Percentiles rank a stretch among this genome's conserved stretches.
Conservation (phyloP, 805 yeast genomes). For the Kockiozyma suomiensis region DNA sequence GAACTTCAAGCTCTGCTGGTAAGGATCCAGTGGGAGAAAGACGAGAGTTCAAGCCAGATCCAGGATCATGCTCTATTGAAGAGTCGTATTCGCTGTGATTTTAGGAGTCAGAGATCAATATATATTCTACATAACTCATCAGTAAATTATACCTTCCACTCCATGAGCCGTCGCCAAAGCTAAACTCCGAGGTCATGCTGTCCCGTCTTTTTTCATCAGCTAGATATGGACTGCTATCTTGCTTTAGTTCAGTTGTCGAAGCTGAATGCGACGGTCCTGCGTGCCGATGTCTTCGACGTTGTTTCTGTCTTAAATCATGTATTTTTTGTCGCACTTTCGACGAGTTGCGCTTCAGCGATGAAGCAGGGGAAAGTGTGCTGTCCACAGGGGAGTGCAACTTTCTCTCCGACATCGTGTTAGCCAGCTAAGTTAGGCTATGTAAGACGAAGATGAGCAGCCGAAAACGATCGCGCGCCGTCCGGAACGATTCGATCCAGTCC, state of each 20-base stretch:
- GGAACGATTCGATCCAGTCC: not conserved
- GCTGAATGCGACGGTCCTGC: not conserved
- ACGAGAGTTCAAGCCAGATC: not conserved
- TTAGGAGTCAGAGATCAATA: not conserved
- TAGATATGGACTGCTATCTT: conserved; percentile 5
- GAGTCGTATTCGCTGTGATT: conserved; percentile 13
- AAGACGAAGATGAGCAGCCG: not conserved
- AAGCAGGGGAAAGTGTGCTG: conserved; percentile 15
- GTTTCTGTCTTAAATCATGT: conserved; percentile 20
- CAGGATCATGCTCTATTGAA: not conserved
- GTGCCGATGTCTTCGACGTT: conserved; percentile 2
- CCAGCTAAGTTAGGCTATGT: not conserved
- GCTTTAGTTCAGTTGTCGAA: not conserved
- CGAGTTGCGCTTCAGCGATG: conserved; percentile 15
- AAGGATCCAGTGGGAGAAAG: conserved; percentile 8
- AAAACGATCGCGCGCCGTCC: no score
- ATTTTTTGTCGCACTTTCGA: conserved; percentile 24
- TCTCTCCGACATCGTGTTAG: not conserved
- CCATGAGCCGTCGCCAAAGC: conserved; percentile 11
- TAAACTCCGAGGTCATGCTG: conserved; percentile 2
- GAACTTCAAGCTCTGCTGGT: not conserved
- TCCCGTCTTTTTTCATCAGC: not conserved
- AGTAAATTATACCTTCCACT: conserved; percentile 17
- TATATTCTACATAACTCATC: not conserved
- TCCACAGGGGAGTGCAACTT: not conserved